Conservation (phyloP, 345 rosid genomes). For the Eucalyptus microcorys region DNA sequence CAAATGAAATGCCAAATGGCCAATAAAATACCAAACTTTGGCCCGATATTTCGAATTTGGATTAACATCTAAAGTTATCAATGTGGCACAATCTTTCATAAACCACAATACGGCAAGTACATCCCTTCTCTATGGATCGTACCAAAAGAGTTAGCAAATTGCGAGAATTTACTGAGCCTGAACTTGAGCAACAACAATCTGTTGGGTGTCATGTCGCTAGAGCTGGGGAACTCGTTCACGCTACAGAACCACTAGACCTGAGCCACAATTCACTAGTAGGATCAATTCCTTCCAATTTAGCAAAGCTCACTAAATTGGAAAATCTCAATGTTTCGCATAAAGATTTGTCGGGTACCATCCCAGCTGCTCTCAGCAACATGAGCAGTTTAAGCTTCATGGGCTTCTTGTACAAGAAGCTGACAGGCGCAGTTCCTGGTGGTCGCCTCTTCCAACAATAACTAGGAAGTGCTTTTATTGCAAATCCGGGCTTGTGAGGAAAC, state of each 20-base stretch:
- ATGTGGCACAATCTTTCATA: background rate
- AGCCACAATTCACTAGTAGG: slow-evolving; percentile 57
- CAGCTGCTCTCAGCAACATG: slow-evolving; percentile 27
- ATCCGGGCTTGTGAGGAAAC: slow-evolving; percentile 50
- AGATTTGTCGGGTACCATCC: slow-evolving; percentile 19
- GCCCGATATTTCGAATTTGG: background rate
- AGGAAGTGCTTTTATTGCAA: slow-evolving; percentile 20
- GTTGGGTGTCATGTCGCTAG: slow-evolving; percentile 24
- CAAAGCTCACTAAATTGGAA: slow-evolving; percentile 27
- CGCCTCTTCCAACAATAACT: slow-evolving; percentile 26
- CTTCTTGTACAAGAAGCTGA: slow-evolving; percentile 41
- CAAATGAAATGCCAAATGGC: background rate
- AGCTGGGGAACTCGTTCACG: slow-evolving; percentile 22
- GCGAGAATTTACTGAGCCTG: background rate
- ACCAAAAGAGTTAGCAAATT: slow-evolving; percentile 23
- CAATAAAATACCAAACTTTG: background rate
- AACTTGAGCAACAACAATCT: no score
- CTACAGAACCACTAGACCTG: slow-evolving; percentile 39
- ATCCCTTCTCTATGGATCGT: background rate
- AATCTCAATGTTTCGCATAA: slow-evolving; percentile 48
- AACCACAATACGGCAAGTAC: background rate
- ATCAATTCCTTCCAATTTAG: slow-evolving; percentile 25
- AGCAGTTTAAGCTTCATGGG: slow-evolving; percentile 23
- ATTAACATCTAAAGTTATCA: background rate
- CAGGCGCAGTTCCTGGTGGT: slow-evolving; percentile 31